Base-by-base conservation (phyloP, 495 filamentous ascomycete species). In the Extremus antarcticus region DNA sequence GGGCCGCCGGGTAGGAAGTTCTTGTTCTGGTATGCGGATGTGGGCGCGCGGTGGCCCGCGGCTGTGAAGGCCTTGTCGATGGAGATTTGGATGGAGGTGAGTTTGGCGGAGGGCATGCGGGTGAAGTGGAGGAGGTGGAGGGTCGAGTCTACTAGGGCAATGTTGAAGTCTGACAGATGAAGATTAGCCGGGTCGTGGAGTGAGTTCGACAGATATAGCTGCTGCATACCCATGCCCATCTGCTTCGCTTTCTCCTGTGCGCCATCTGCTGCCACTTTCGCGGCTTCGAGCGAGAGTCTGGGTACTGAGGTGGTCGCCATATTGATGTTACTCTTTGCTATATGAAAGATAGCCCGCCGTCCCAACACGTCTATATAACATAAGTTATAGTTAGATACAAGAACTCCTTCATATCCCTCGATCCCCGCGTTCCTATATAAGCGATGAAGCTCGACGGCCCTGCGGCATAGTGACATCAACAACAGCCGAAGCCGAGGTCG, bases 21-120 rank as follows among this genome's bases (percentile, higher is more conserved):
- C 49, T 51, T 59, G 25, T 62, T 59, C 25, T 64, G 64, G 56
- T 70, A 71, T 2, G 55, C 58, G 32, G 56, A 56, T 2, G 69
- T 71, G 15, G 67, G 65, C n/a, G 51, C 57, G 15, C 68, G 64
- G 57, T 71, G 69, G 10, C 69, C 69, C 4, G 69, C 69, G 9
- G 69, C 69, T 13, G 69, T 71, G 47, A 69, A 71, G 9, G 69
- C 69, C 43, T 71, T 71, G 58, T 71, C 65, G 56, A 71, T 69
- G 23, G 69, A 65, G 55, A 70, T 71, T 56, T 56, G 56, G 47
- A 71, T 68, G 2, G 63, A 66, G 22, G 69, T 71, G 4, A 71
- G 55, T 54, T 71, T 71, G 11, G 69, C 69, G 49, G 60, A 62
- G 47, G 66, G 64, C 69, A 71, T 71, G 57, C 69, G 68, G 25